A percentile compares a stretch with the other conserved stretches of the same genome.
Conservation (phyloP, 2,329 filamentous ascomycete species). For the Colletotrichum coccodes region DNA sequence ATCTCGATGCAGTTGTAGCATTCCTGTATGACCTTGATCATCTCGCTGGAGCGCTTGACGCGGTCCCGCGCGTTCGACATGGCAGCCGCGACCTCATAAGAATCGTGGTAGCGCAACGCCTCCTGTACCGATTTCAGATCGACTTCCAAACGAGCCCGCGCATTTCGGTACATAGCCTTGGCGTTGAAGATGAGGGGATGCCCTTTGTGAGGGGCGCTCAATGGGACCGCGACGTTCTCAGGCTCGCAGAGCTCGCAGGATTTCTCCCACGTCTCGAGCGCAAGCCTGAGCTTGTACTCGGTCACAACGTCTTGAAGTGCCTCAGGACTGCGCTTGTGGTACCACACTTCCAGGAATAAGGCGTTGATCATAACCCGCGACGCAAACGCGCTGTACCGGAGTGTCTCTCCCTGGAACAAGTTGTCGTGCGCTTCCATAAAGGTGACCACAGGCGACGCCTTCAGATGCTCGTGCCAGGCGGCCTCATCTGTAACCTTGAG, state of each 20-base stretch:
- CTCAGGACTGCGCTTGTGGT: conserved; percentile 98
- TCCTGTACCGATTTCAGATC: conserved; percentile 97
- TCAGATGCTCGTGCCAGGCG: conserved; percentile 84
- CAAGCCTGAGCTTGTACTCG: conserved; percentile 95
- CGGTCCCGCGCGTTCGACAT: conserved; percentile 96
- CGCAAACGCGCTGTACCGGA: conserved; percentile 95
- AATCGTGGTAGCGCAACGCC: conserved; percentile 94
- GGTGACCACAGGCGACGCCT: conserved; percentile 77
- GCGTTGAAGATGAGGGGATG: conserved; percentile 98
- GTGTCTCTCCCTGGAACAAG: conserved; percentile 90
- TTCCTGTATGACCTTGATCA: conserved; percentile 98
- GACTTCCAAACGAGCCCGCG: conserved; percentile 89
- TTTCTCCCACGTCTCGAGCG: conserved; percentile 98
- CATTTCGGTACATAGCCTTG: conserved; percentile 96
- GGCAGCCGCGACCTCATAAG: conserved; percentile 94
- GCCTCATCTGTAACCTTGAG: conserved; percentile 81
- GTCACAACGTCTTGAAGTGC: conserved; percentile 96
- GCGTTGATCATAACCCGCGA: conserved; percentile 99
- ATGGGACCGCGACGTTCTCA: conserved; percentile 86
- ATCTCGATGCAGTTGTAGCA: conserved; percentile 99
- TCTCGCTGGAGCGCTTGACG: conserved; percentile 94
- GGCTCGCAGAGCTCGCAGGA: conserved; percentile 93
- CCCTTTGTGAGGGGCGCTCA: conserved; percentile 94
- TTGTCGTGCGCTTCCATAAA: conserved; percentile 96
- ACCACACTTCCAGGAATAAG: conserved; percentile 98